phyloP scores from a whole-genome alignment of 2,329 filamentous ascomycete species.

The Cercospora sojina region DNA sequence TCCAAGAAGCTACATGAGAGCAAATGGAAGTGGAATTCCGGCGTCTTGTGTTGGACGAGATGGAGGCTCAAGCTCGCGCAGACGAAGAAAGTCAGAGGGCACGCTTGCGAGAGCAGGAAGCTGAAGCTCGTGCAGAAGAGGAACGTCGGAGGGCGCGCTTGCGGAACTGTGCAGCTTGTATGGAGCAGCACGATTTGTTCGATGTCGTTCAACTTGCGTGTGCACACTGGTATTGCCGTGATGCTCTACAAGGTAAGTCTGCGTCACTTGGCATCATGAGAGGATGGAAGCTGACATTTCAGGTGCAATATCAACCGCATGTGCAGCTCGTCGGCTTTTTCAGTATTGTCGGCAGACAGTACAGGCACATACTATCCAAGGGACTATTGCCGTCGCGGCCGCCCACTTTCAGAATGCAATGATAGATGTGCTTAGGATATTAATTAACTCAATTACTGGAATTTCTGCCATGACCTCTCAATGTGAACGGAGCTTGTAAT shows the following conservation, averaged over 20 bases:
- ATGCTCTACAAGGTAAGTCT: not conserved
- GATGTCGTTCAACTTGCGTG: not conserved
- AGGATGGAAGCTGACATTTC: not conserved
- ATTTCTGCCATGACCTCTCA: not conserved
- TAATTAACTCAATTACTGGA: not conserved
- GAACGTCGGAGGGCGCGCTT: not conserved
- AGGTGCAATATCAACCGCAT: not conserved
- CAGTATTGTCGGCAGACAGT: not conserved
- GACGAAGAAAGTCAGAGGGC: not conserved
- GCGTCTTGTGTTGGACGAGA: not conserved
- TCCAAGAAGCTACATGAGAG: not conserved
- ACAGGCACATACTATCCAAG: not conserved
- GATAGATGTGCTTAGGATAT: not conserved
- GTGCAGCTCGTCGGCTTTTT: not conserved
- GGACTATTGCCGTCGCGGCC: not conserved
- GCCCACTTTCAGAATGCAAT: not conserved
- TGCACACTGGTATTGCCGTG: not conserved
- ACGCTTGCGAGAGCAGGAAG: not conserved
- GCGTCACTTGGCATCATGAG: not conserved
- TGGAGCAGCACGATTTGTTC: not conserved
- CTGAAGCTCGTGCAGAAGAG: not conserved
- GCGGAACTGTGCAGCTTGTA: not conserved
- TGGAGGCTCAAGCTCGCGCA: not conserved
- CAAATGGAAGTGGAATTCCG: not conserved
- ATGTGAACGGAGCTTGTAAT: not conserved